Base-by-base conservation (phyloP, 1,139 yeast genomes). In the Candida mesenterica region DNA sequence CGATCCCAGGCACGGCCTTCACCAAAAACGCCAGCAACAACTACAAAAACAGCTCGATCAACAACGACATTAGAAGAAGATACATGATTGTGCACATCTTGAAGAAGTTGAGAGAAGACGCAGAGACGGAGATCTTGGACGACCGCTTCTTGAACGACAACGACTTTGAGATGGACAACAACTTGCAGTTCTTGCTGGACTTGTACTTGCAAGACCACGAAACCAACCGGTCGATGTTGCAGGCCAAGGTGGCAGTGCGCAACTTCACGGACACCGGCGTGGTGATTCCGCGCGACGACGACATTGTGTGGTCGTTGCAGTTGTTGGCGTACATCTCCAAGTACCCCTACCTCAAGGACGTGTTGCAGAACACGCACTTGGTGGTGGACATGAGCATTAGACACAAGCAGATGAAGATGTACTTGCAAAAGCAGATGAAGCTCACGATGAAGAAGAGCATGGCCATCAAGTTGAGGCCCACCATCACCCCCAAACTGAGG, bases 291-390 rank as follows among this genome's bases (percentile, higher is more conserved):
- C 75, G 88, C 42, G 95, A 87, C 44, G 97, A 90, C 54, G 98
- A 92, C 55, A 86, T 92, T 19, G 81, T 88, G 24, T 89, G 97
- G 96, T 84, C 95, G 4, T 68, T 92, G 37, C 97, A 92, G 59
- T 70, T 92, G 23, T 62, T 92, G 38, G 97, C 97, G 14, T 92
- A 89, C 58, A 86, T 90, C 33, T 88, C 97, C 7, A 92, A 92
- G 57, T 90, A 90, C 54, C 84, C 97, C 1, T 75, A 80, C 41
- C 66, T 90, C 55, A 85, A 90, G 51, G 82, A 80, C 33, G 71
- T 72, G 28, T 66, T 92, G 36, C 95, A 89, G 46, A 75, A 75
- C 36, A 81, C 95, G 4, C 86, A 84, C 56, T 59, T 76, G 37
- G 70, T 75, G 7, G 62, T 68, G 31, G 80, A 77, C 40, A 65